Base-by-base conservation (phyloP, 2,329 filamentous ascomycete species). In the Stemphylium vesicarium region DNA sequence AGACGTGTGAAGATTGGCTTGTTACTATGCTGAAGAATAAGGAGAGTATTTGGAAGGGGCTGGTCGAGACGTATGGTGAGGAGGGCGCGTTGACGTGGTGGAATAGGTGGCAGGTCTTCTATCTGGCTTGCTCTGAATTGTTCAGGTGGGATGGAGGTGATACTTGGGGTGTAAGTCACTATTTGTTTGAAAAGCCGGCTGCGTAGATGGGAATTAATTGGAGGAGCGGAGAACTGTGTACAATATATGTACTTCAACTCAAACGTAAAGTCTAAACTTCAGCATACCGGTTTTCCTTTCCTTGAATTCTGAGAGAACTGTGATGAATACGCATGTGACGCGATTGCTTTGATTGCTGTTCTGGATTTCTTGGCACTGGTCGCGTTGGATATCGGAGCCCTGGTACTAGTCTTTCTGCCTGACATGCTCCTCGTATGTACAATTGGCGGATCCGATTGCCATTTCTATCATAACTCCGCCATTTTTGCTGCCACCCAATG, bases 71-170 rank as follows among this genome's bases (percentile, higher is more conserved):
- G 8, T 90, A 90, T 72, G 85, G 87, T 2, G 81, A 84, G 66
- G 79, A 83, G 13, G 79, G 86, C 16, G 82, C 84, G 0, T 68
- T 75, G 41, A 85, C 81, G 49, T 90, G 86, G 88, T 90, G 84
- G 69, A 83, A 88, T 65, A 78, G 87, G 52, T 91, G 88, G 87
- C 85, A 89, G 75, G 84, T 90, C 31, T 91, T 89, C 62, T 88
- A 89, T 70, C 80, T 90, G 81, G 87, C 87, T 24, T 90, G 87
- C 73, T 85, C 86, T 39, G 87, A 90, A 75, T 71, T 90, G 57
- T 90, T 90, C 72, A 84, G 82, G 36, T 88, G 84, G 70, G 80
- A 85, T 33, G 84, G 83, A 12, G 87, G 86, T 9, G 86, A 90
- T 65, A 84, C 80, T 4, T 90, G 87, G 87, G 88, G 87, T 4